Evolutionary conservation across 169 alveolate species (phyloP).

Genomic region (Plasmodium coatneyi): DNA sequence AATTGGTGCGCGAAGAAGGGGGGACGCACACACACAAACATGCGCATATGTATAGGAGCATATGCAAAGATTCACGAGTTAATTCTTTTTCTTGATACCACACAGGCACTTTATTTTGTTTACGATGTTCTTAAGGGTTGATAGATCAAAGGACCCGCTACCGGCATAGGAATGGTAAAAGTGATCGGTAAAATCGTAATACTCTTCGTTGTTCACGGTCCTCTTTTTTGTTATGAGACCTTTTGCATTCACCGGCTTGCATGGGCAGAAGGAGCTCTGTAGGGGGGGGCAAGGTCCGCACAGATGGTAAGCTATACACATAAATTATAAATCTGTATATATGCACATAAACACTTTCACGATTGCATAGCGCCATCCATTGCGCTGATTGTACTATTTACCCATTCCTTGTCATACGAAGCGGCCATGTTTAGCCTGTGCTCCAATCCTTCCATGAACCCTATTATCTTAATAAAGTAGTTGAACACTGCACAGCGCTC

Average conservation of each 20-base stretch:
- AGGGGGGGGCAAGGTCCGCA: background rate
- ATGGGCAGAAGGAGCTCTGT: constrained; percentile 42
- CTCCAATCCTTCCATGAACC: constrained; percentile 36
- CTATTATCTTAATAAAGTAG: constrained; percentile 17
- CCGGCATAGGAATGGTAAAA: constrained; percentile 72
- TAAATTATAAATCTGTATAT: background rate
- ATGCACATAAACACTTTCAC: background rate
- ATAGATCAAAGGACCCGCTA: constrained; percentile 29
- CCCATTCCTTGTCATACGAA: constrained; percentile 61
- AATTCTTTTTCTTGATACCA: constrained; percentile 22
- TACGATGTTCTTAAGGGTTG: constrained; percentile 13
- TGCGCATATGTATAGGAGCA: background rate
- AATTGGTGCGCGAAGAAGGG: background rate
- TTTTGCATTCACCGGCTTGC: constrained; percentile 49
- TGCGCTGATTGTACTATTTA: background rate
- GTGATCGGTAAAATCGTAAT: constrained; percentile 51
- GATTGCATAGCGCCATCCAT: background rate
- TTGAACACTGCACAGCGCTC: constrained; percentile 5
- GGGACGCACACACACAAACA: background rate
- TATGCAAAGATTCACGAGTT: background rate
- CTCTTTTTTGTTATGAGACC: constrained; percentile 25
- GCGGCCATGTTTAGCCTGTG: constrained; percentile 21
- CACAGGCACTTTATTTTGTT: constrained; percentile 1
- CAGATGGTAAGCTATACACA: background rate
- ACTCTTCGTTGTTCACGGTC: constrained; percentile 15